Base-by-base conservation (phyloP, 192 early-diverging fungal species). In the Linnemannia schmuckeri region DNA sequence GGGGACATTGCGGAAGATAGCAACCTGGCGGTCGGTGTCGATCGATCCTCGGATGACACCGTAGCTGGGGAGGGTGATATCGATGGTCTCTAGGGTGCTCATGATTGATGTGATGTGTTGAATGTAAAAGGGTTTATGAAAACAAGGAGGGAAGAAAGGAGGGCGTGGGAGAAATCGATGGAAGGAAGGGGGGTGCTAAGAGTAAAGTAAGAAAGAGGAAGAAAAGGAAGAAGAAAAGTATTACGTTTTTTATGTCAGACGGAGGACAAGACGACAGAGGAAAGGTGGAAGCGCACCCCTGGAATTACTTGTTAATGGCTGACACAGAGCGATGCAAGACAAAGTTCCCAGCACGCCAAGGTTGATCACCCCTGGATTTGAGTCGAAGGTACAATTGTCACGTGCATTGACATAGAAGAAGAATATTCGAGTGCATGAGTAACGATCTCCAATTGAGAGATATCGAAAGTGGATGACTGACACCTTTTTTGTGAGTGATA, bases 1-100 rank as follows among this genome's bases (percentile, higher is more conserved):
- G 10, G 81, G 81, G 6, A 82, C 57, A 38, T 82, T 82, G n/a
- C 70, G 52, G 55, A 82, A 82, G 38, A 63, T 30, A 18, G 81
- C 81, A 5, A 82, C 33, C 22, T 77, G 81, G 6, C 57, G 75
- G 2, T 70, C 41, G 4, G 63, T 27, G 70, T 76, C 75, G 12
- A 82, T 70, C 4, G 20, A 35, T 49, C 81, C 81, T n/a, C 42
- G 81, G 15, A 82, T 20, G 15, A 42, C 12, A 8, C 81, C 81
- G 40, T 73, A 76, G 70, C 74, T 68, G 13, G 81, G 75, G 13
- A 82, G 27, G 0, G 49, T 77, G 30, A 82, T 46, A 6, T 82
- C 74, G 15, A 82, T 82, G 61, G 74, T 76, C 10, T 72, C 46
- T 13, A 4, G 18, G 24, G 72, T 22, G 7, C 18, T 40, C 78